phyloP scores from a whole-genome alignment of 2,329 filamentous ascomycete genomes.

The Penicillium psychrosexuale region DNA sequence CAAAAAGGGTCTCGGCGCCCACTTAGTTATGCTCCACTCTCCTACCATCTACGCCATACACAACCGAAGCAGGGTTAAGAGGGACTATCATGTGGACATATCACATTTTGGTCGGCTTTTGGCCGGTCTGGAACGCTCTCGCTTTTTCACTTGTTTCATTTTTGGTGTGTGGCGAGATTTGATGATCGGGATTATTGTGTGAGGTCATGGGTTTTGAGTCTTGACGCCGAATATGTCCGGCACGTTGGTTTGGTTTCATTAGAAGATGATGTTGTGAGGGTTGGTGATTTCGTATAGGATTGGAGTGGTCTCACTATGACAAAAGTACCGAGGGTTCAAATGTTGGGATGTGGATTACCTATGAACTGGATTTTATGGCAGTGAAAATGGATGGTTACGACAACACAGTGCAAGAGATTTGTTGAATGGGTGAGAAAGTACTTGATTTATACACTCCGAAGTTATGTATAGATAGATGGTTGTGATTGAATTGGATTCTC shows the following conservation, averaged over 20 bases:
- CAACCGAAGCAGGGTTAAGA: neutral
- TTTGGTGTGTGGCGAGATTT: neutral
- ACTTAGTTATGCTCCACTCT: neutral
- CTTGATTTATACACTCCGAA: neutral
- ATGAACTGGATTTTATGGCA: neutral
- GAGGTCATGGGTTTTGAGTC: neutral
- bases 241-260: neutral
- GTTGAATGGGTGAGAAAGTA: neutral
- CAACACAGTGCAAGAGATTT: neutral
- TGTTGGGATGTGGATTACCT: too few relatives aligned
- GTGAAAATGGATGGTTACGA: neutral
- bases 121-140: neutral
- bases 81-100: neutral
- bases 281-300: neutral
- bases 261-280: neutral
- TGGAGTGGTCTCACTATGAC: neutral
- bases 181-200: neutral
- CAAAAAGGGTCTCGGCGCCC: neutral
- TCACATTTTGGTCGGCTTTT: neutral
- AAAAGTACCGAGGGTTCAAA: neutral
- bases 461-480: neutral
- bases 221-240: neutral
- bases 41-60: neutral
- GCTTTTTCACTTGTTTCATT: neutral
- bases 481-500: neutral